Base-by-base conservation (phyloP, 2,329 filamentous ascomycete species). In the Leptographium radiaticola region DNA sequence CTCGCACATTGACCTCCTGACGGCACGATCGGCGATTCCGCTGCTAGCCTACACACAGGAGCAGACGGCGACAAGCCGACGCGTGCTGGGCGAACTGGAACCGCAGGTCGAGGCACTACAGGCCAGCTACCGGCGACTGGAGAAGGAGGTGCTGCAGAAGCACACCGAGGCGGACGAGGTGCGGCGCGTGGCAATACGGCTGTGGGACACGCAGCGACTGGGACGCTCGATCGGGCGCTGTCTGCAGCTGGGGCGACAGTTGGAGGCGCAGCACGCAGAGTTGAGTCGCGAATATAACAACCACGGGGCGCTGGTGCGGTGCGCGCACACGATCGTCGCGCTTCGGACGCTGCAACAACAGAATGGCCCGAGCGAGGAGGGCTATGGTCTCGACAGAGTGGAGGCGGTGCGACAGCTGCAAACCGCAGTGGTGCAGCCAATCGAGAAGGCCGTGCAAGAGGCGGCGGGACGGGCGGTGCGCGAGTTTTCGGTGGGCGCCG, bases 1-100 rank as follows among this genome's bases (percentile, higher is more conserved):
- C 70, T 95, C 90, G 0, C 89, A 95, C 66, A 95, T 98, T 59
- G 89, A 98, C 67, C 79, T 81, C 4, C 77, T 97, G 43, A 94
- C 91, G 7, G 93, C 89, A 2, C 84, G 86, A 58, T 87, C 84
- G 33, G 89, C 93, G 3, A 72, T 91, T 0, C 87, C 89, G 0
- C 75, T 98, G 33, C 77, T 98, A 20, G 73, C 82, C 34, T 79
- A 96, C 67, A 94, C 90, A 4, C 76, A 82, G 56, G 72, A 80
- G 45, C 87, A 93, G 66, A 86, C 83, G 15, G 76, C 81, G 36
- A 82, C 89, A 2, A 89, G 86, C 60, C 75, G 77, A 51, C 76
- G 75, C 52, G 85, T 97, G 59, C 73, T 95, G 53, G 70, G 78
- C 36, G 84, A 87, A 62, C 81, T 96, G 40, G 87, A 94, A 61